phyloP scores from a whole-genome alignment of 805 yeast genomes.

The Kazachstania africana region DNA sequence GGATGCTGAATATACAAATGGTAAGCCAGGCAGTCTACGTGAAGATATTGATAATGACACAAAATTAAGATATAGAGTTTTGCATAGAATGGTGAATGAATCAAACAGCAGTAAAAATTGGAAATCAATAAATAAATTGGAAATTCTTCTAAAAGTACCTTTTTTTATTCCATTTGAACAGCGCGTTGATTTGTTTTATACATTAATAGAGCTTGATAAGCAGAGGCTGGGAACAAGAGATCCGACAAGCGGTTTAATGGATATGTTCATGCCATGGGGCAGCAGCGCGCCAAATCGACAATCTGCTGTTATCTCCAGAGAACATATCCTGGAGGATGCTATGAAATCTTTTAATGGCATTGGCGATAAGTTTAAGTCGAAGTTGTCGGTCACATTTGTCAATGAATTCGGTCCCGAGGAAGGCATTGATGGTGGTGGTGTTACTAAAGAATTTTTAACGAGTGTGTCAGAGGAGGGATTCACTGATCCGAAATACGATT shows the following conservation, averaged over 20 bases:
- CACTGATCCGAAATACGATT: slow-evolving; percentile 17
- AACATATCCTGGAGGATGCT: slow-evolving; percentile 64
- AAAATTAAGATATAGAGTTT: neutral
- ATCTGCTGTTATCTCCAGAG: slow-evolving; percentile 54
- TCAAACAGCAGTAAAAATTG: slow-evolving; percentile 2
- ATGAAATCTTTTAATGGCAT: slow-evolving; percentile 41
- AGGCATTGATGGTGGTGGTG: slow-evolving; percentile 96
- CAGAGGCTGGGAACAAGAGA: slow-evolving; percentile 12
- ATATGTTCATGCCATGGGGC: slow-evolving; percentile 2
- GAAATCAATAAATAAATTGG: slow-evolving; percentile 27
- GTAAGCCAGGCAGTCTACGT: too few species aligned
- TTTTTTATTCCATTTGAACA: slow-evolving; percentile 68
- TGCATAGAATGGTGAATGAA: neutral
- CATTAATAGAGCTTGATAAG: slow-evolving; percentile 46
- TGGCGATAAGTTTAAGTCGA: slow-evolving; percentile 47
- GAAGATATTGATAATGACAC: too few species aligned
- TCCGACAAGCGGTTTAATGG: neutral
- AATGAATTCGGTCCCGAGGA: slow-evolving; percentile 66
- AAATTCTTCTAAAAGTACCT: slow-evolving; percentile 54
- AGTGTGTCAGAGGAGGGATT: slow-evolving; percentile 62
- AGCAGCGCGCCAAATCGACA: slow-evolving; percentile 6
- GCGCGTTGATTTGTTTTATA: slow-evolving; percentile 63
- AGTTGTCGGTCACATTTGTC: slow-evolving; percentile 51
- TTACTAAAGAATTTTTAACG: slow-evolving; percentile 82
- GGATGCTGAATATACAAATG: neutral